A percentile compares a stretch with the other conserved stretches of the same genome.
Conservation (phyloP, 805 yeast genomes). For the Saccharomycopsis sp. region DNA sequence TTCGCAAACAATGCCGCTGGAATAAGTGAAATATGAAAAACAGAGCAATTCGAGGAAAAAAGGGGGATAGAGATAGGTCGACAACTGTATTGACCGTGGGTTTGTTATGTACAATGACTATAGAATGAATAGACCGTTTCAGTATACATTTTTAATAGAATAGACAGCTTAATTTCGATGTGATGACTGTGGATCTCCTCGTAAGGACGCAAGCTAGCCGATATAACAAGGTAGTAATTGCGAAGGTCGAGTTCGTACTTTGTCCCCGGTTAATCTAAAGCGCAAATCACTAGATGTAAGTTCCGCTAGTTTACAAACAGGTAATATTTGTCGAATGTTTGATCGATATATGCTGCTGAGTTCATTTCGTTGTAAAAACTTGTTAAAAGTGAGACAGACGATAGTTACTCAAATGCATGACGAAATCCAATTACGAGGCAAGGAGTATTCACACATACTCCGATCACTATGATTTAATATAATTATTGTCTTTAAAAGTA, state of each 20-base stretch:
- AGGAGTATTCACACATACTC: background rate
- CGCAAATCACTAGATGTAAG: background rate
- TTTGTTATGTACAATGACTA: background rate
- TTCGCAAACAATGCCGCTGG: too few species aligned
- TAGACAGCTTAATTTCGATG: too few species aligned
- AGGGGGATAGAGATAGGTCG: too few species aligned
- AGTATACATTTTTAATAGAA: background rate
- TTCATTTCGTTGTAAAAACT: too few species aligned
- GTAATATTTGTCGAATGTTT: too few species aligned
- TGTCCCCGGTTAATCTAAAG: background rate
- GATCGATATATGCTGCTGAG: too few species aligned
- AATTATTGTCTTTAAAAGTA: background rate
- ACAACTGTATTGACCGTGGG: too few species aligned
- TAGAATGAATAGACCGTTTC: background rate
- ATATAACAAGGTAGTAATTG: background rate
- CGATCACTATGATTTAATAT: background rate
- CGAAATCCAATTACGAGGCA: background rate
- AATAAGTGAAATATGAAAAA: too few species aligned
- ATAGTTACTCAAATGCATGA: background rate
- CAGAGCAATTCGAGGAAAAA: too few species aligned
- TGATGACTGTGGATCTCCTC: too few species aligned
- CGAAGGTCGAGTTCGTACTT: background rate
- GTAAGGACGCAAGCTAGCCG: background rate
- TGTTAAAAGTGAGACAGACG: background rate
- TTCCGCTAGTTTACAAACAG: background rate